Percentiles rank a stretch among this genome's conserved stretches.
These are phyloP conservation scores for Paecilomyces variotii DNA, from an alignment of 2,329 filamentous ascomycete species.

Conservation along the genomic window DNA sequence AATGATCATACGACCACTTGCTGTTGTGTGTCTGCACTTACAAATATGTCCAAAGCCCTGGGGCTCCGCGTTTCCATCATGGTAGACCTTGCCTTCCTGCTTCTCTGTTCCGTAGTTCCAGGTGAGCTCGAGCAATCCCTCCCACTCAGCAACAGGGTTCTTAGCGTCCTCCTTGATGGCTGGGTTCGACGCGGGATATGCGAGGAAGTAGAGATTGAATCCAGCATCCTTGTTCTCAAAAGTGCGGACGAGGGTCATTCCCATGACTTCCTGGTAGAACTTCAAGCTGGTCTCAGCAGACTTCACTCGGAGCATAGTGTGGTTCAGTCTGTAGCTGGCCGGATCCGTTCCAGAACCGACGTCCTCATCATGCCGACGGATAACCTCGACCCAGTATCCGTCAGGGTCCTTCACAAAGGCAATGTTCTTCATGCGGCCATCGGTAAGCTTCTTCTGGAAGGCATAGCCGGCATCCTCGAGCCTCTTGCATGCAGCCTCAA, in stretches of 20 bases:
- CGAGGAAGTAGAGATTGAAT: conserved; percentile 92
- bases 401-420: conserved; percentile 88
- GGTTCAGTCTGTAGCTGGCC: conserved; percentile 60
- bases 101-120: conserved; percentile 76
- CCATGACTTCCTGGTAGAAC: conserved; percentile 79
- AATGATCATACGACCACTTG: not conserved
- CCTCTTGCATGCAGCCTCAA: conserved; percentile 82
- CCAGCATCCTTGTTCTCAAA: conserved; percentile 59
- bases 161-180: conserved; percentile 42
- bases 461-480: conserved; percentile 83
- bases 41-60: conserved; percentile 95
- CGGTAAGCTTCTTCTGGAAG: conserved; percentile 90
- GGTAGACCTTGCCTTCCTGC: conserved; percentile 71
- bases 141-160: conserved; percentile 57
- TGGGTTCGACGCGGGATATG: conserved; percentile 57
- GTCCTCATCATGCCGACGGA: conserved; percentile 66
- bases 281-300: conserved; percentile 63
- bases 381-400: conserved; percentile 59
- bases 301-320: conserved; percentile 85
- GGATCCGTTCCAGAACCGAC: conserved; percentile 64
- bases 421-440: conserved; percentile 80
- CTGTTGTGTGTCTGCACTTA: conserved; percentile 34
- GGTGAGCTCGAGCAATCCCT: conserved; percentile 84
- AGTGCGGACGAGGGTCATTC: conserved; percentile 75
- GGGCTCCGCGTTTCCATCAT: conserved; percentile 83